Evolutionary conservation across 495 filamentous ascomycete genomes (phyloP), one percentile per base, ranked within the genome.

Genomic region (Astrothelium macrocarpum): DNA sequence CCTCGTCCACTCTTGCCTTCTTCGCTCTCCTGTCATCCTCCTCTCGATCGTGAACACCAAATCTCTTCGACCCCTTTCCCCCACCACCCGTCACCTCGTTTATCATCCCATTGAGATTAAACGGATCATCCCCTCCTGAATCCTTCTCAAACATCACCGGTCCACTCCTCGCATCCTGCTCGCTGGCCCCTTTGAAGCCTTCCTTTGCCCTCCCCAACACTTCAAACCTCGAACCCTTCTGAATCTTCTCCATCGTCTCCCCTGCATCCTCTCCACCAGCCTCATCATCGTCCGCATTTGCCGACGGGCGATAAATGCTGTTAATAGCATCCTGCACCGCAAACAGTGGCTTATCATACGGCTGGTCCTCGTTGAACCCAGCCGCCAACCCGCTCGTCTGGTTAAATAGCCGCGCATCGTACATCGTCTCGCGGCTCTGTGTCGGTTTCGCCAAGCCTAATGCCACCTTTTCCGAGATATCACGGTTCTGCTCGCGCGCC

Each of bases 81-180:
- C 71, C 73, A 1, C 78, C 71, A 65, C 84, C 77, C 66, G 75
- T 86, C 72, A 89, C 90, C 74, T 95, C 90, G 28, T 80, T 82
- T 71, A 99, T 87, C 80, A 98, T 95, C 70, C 87, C 89, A 68
- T 96, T 90, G 64, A 97, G 91, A 32, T 91, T 88, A 68, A 97
- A 97, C 7, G 91, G 90, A 77, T 97, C 92, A 20, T 81, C 81
- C 25, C 42, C 66, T 20, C 79, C 82, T 5, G 75, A 78, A 66
- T 97, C 94, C 77, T 94, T 95, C 78, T 97, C 94, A 72, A 99
- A 99, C 72, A 95, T 90, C n/a, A 99, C 94, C 1, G 95, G 94
- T 25, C 94, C 94, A 91, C 88, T 64, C 90, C 86, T 81, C 66
- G 87, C 85, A 83, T 96, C 93, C n/a, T 84, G 87, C 71, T 95